Evolutionary conservation across 805 yeast species (phyloP).

Genomic region (Schizosaccharomyces lindneri): DNA sequence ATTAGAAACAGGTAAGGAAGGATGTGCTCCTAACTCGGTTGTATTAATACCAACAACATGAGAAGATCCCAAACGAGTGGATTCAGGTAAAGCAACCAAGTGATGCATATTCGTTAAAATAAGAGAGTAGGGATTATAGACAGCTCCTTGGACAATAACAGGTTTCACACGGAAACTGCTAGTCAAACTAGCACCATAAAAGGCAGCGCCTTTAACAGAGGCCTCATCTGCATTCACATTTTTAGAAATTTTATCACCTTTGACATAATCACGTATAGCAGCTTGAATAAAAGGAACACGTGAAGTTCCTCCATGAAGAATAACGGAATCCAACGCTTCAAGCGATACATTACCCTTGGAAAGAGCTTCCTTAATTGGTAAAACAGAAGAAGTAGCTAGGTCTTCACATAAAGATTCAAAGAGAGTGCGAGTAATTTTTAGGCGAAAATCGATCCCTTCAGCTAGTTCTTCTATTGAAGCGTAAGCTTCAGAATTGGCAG

Average conservation of each 20-base stretch:
- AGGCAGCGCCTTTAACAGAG: constrained; percentile 70
- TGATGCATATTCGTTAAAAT: constrained; percentile 11
- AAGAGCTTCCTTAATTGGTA: constrained; percentile 32
- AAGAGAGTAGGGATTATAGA: constrained; percentile 7
- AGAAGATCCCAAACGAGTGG: constrained; percentile 20
- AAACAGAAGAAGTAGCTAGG: constrained; percentile 18
- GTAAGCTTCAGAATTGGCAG: constrained; percentile 67
- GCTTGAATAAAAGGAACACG: constrained; percentile 73
- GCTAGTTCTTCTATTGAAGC: constrained; percentile 51
- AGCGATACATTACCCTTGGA: constrained; percentile 10
- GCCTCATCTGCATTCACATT: constrained; percentile 92
- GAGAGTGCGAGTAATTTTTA: constrained; percentile 48
- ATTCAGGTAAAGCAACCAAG: constrained; percentile 20
- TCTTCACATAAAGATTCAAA: constrained; percentile 33
- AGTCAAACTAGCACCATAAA: constrained; percentile 55
- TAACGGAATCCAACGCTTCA: constrained; percentile 32
- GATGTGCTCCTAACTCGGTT: constrained; percentile 3
- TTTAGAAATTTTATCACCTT: constrained; percentile 39
- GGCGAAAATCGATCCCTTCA: constrained; percentile 49
- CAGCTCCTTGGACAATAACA: constrained; percentile 23
- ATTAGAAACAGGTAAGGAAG: constrained; percentile 4
- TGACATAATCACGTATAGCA: constrained; percentile 16
- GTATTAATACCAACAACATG: not conserved
- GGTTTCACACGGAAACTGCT: constrained; percentile 39
- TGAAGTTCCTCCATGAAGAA: constrained; percentile 73